These are phyloP conservation scores for Wickerhamiella musiphila DNA, from an alignment of 805 yeast species.

Conservation along the genomic window DNA sequence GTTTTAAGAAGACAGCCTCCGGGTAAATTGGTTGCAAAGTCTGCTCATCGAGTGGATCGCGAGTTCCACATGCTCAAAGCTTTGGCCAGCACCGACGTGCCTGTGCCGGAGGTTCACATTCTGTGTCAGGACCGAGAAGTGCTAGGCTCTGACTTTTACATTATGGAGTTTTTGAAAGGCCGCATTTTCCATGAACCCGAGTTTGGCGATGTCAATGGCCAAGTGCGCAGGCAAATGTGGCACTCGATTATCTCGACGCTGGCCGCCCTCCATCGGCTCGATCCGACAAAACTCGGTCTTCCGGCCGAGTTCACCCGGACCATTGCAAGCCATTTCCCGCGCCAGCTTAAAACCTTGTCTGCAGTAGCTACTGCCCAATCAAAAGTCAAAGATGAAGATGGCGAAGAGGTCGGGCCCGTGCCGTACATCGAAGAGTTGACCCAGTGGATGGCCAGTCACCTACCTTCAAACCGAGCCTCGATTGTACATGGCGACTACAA, in stretches of 20 bases:
- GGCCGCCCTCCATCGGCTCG: slow-evolving; percentile 32
- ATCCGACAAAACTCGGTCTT: slow-evolving; percentile 29
- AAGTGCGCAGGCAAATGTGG: slow-evolving; percentile 26
- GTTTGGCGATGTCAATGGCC: slow-evolving; percentile 23
- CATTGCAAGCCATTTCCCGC: slow-evolving; percentile 29
- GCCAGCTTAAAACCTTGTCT: slow-evolving; percentile 34
- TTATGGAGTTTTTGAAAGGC: slow-evolving; percentile 45
- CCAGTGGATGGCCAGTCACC: slow-evolving; percentile 25
- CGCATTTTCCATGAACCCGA: slow-evolving; percentile 37
- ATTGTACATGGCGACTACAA: slow-evolving; percentile 51
- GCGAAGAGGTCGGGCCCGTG: slow-evolving; percentile 27
- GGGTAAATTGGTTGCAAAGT: slow-evolving; percentile 30
- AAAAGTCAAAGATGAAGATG: slow-evolving; percentile 16
- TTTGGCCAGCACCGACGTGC: slow-evolving; percentile 25
- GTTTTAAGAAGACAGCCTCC: slow-evolving; percentile 44
- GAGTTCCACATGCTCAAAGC: slow-evolving; percentile 36
- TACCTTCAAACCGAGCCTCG: slow-evolving; percentile 31
- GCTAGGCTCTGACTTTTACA: slow-evolving; percentile 38
- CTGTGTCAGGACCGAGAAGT: slow-evolving; percentile 40
- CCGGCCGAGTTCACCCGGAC: slow-evolving; percentile 28
- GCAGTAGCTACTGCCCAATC: slow-evolving; percentile 28
- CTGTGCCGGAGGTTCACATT: slow-evolving; percentile 35
- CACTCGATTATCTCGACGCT: slow-evolving; percentile 31
- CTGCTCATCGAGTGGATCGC: slow-evolving; percentile 48
- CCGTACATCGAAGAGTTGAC: slow-evolving; percentile 30